Evolutionary conservation across 345 rosid genomes (phyloP), one percentile per base, ranked within the genome.

Genomic region (Erodium maritimum): DNA sequence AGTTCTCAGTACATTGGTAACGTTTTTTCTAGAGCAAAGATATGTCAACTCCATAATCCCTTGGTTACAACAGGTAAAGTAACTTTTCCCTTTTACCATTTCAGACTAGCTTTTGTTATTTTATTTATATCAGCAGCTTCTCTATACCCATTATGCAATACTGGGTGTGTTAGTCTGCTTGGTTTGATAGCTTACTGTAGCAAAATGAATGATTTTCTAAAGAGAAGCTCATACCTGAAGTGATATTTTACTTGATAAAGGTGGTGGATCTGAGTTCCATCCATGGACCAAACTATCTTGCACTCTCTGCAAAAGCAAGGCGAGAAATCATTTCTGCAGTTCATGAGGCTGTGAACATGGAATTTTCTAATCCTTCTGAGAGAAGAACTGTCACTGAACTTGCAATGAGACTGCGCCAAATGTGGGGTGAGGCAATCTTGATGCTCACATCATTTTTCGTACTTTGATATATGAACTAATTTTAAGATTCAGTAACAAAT

Each of bases 61-160:
- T 57, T 91, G 96, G 98, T 69, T 86, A 77, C 87, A 86, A 64
- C 96, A 88, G 95, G 96, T 67, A 75, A n/a, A 88, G 84, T 75
- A 64, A 18, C 20, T 67, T 42, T 13, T 11, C 24, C 59, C 19
- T 72, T 23, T 21, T 58, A 24, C 16, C 8, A 21, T 63, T 46
- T 73, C 24, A 2, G 37, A 46, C 19, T n/a, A 20, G 21, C 55
- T 63, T 59, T 61, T 22, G 6, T 34, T n/a, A 29, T 18, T 48
- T 52, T n/a, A 53, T 33, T 46, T 53, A 4, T 22, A 16, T 54
- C 42, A 19, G 24, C 20, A 57, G 20, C 21, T 7, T 50, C 20
- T 25, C 42, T 25, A 17, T 23, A 11, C 53, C 7, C 3, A 51
- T 51, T 51, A 22, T 42, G 56, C 19, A n/a, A 50, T 23, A 45